A percentile compares a stretch with the other conserved stretches of the same genome.
These are phyloP conservation scores for Geosmithia morbida DNA, from an alignment of 2,329 filamentous ascomycete genomes.

Conservation along the genomic window DNA sequence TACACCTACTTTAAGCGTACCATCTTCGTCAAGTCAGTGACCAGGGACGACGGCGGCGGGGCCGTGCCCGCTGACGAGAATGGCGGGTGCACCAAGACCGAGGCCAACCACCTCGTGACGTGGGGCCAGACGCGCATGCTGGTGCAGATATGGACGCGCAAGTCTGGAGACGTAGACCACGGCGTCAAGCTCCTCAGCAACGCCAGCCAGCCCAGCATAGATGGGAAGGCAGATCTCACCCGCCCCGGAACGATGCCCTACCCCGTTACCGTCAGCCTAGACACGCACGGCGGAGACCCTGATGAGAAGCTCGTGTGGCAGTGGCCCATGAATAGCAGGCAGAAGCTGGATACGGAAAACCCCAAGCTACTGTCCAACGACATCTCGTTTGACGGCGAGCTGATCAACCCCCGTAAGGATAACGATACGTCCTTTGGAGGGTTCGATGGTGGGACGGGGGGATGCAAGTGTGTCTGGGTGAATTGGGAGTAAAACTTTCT, in stretches of 20 bases:
- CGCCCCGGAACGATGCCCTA: conserved; percentile 48
- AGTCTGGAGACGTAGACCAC: conserved; percentile 14
- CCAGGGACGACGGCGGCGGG: conserved; percentile 21
- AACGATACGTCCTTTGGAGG: conserved; percentile 37
- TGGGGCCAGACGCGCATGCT: conserved; percentile 47
- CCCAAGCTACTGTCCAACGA: conserved; percentile 32
- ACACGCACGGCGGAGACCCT: conserved; percentile 46
- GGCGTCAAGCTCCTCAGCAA: conserved; percentile 19
- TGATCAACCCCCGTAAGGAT: conserved; percentile 34
- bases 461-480: conserved; percentile 46
- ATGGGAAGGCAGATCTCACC: conserved; percentile 14
- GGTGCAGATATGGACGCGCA: conserved; percentile 51
- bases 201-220: conserved; percentile 6
- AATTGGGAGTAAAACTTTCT: conserved; percentile 28
- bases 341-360: conserved; percentile 26
- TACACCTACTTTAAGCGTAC: conserved; percentile 84
- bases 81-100: conserved; percentile 36
- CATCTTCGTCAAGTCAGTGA: conserved; percentile 60
- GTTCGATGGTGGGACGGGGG: conserved; percentile 47
- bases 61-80: conserved; percentile 32
- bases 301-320: conserved; percentile 38
- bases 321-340: conserved; percentile 31
- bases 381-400: conserved; percentile 31
- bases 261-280: conserved; percentile 44
- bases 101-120: conserved; percentile 41